phyloP scores from a whole-genome alignment of 768 basidiomycete genomes.

The Lactarius sanguifluus region DNA sequence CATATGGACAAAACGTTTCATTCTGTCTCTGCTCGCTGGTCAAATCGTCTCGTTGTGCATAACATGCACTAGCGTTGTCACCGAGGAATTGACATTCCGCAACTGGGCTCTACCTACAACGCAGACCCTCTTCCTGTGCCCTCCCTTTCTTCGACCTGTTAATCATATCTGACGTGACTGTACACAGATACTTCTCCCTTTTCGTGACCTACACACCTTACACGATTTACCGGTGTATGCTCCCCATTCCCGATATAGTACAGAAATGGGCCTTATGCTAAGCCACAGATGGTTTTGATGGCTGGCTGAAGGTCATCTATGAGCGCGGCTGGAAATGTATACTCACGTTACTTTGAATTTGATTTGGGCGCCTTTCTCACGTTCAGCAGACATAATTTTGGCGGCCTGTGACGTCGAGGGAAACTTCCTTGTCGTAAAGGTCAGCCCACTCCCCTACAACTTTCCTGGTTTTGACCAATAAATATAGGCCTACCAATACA shows the following conservation, averaged over 20 bases:
- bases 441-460: constrained; percentile 30
- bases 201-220: constrained; percentile 81
- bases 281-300: constrained; percentile 67
- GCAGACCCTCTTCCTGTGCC: constrained; percentile 80
- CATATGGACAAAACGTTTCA: constrained; percentile 75
- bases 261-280: not conserved
- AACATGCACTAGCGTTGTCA: constrained; percentile 85
- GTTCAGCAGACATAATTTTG: constrained; percentile 65
- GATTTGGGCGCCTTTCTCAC: constrained; percentile 1
- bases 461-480: constrained; percentile 8
- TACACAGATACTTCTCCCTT: constrained; percentile 69
- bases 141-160: constrained; percentile 35
- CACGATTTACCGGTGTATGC: constrained; percentile 83
- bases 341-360: not conserved
- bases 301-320: constrained; percentile 75
- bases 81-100: constrained; percentile 68
- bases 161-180: not conserved
- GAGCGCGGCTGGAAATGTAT: constrained; percentile 87
- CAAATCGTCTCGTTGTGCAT: constrained; percentile 87
- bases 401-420: constrained; percentile 84
- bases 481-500: constrained; percentile 75
- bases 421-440: constrained; percentile 83
- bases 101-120: constrained; percentile 78
- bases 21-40: constrained; percentile 68
- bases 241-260: not conserved